Conservation (phyloP, 371 early-diverging fungal species). For the Massospora cicadina region DNA sequence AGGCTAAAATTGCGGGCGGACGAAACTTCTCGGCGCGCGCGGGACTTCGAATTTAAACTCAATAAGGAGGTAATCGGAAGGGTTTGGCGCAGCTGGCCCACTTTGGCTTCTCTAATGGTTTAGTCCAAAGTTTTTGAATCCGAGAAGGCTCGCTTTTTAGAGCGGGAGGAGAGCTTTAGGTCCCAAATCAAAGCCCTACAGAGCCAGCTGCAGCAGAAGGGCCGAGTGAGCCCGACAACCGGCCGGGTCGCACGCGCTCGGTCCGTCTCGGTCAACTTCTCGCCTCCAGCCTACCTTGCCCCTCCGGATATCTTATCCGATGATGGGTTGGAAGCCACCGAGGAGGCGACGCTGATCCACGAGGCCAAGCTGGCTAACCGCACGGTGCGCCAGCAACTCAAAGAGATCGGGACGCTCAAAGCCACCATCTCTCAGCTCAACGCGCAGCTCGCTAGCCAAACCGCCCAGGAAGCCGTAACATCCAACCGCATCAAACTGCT, state of each 20-base stretch:
- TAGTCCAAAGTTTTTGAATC: slow-evolving; percentile 7
- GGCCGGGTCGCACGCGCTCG: slow-evolving; percentile 1
- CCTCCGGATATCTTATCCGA: background rate
- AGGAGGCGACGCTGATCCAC: background rate
- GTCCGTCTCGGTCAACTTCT: slow-evolving; percentile 8
- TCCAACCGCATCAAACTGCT: slow-evolving; percentile 15
- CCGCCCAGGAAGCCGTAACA: background rate
- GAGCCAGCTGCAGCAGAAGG: background rate
- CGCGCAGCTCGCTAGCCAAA: background rate
- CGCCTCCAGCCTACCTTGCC: background rate
- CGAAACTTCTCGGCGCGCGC: background rate
- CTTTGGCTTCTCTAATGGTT: background rate
- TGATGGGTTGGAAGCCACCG: background rate
- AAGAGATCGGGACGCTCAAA: slow-evolving; percentile 7
- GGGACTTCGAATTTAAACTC: background rate
- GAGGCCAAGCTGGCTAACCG: slow-evolving; percentile 8
- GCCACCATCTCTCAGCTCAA: background rate
- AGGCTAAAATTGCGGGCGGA: background rate
- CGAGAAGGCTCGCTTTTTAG: background rate
- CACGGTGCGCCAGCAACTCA: slow-evolving; percentile 8
- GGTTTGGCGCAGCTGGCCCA: background rate
- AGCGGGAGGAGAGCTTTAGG: background rate
- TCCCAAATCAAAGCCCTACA: slow-evolving; percentile 1
- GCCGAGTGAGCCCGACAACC: background rate
- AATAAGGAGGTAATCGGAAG: slow-evolving; percentile 7